Conservation (phyloP, 495 filamentous ascomycete species). For the Pyrenula massariospora region DNA sequence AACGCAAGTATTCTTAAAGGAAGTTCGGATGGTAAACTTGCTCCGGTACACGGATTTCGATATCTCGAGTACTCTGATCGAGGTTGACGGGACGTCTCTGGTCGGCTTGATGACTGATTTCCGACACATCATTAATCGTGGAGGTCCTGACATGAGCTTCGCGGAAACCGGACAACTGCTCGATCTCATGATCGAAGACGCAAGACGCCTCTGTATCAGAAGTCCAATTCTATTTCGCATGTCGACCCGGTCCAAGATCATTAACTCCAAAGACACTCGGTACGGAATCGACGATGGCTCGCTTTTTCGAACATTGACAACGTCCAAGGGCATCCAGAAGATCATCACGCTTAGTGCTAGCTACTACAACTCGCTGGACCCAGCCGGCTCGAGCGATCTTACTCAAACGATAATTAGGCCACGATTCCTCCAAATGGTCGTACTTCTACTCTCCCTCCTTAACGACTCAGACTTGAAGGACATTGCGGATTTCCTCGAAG, state of each 20-base stretch:
- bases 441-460: slow-evolving; percentile 20
- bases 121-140: slow-evolving; percentile 10
- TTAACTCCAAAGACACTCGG: slow-evolving; percentile 20
- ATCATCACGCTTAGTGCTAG: slow-evolving; percentile 19
- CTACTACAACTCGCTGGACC: slow-evolving; percentile 21
- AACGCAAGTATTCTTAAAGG: no score
- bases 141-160: slow-evolving; percentile 16
- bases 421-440: slow-evolving; percentile 24
- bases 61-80: slow-evolving; percentile 16
- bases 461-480: slow-evolving; percentile 19
- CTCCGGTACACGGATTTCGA: slow-evolving; percentile 13
- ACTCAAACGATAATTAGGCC: slow-evolving; percentile 19
- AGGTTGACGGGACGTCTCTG: slow-evolving; percentile 19
- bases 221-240: slow-evolving; percentile 24
- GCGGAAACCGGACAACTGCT: slow-evolving; percentile 17
- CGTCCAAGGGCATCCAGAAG: slow-evolving; percentile 21
- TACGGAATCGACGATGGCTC: slow-evolving; percentile 20
- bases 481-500: slow-evolving; percentile 18
- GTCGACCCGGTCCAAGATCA: slow-evolving; percentile 19
- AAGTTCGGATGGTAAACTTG: slow-evolving; percentile 17
- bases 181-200: slow-evolving; percentile 25
- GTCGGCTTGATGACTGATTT: slow-evolving; percentile 15
- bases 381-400: slow-evolving; percentile 5
- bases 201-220: slow-evolving; percentile 17
- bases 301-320: slow-evolving; percentile 21